Evolutionary conservation across 352 stramenopile genomes (phyloP).

Genomic region (Pythium myriotylum): DNA sequence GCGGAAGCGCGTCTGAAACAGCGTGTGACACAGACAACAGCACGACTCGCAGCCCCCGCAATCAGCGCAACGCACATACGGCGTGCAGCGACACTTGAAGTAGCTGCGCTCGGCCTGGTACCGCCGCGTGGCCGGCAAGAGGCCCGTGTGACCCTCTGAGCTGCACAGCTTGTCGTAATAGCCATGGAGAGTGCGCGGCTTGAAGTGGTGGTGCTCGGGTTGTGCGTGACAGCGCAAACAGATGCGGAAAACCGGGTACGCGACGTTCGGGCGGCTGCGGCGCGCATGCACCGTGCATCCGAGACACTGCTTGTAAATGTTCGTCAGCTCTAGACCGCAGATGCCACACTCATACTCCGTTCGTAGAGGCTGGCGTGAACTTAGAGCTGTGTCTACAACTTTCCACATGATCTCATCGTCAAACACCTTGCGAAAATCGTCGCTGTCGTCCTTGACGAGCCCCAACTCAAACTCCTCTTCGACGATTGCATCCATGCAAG

Average conservation of each 20-base stretch:
- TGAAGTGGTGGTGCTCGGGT: constrained; percentile 75
- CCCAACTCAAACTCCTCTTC: constrained; percentile 74
- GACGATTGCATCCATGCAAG: constrained; percentile 76
- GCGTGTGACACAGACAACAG: constrained; percentile 81
- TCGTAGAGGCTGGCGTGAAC: constrained; percentile 2
- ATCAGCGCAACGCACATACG: constrained; percentile 58
- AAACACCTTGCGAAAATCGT: constrained; percentile 74
- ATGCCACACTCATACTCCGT: constrained; percentile 66
- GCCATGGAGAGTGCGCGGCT: constrained; percentile 54
- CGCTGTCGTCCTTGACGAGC: constrained; percentile 66
- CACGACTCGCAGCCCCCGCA: constrained; percentile 84
- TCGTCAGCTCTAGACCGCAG: constrained; percentile 76
- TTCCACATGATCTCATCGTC: constrained; percentile 79
- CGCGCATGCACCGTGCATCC: constrained; percentile 73
- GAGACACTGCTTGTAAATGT: constrained; percentile 86
- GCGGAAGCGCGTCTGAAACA: constrained; percentile 87
- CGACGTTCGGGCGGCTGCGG: constrained; percentile 59
- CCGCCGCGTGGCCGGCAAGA: constrained; percentile 58
- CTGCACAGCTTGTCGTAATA: constrained; percentile 74
- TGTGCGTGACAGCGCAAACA: constrained; percentile 75
- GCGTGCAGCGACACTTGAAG: constrained; percentile 73
- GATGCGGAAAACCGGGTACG: constrained; percentile 66
- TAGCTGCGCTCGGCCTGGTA: constrained; percentile 70
- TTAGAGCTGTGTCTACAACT: constrained; percentile 60
- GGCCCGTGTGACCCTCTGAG: constrained; percentile 74